phyloP scores from a whole-genome alignment of 331 rosid species.

The Quercus tomentella region DNA sequence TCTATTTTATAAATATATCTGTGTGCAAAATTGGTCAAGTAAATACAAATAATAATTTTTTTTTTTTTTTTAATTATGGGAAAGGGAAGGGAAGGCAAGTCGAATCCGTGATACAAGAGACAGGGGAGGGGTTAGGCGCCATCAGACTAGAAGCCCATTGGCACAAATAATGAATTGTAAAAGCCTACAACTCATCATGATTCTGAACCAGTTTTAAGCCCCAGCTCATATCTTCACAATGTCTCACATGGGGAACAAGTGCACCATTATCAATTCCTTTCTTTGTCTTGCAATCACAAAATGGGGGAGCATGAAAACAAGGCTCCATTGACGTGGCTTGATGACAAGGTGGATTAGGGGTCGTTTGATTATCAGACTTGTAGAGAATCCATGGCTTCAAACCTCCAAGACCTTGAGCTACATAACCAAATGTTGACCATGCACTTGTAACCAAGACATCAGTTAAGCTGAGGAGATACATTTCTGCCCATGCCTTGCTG shows the following conservation, averaged over 20 bases:
- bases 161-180: background rate
- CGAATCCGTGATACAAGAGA: too few relatives aligned
- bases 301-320: slow-evolving; percentile 77
- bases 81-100: slow-evolving; percentile 1
- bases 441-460: slow-evolving; percentile 58
- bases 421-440: slow-evolving; percentile 74
- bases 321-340: slow-evolving; percentile 58
- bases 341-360: slow-evolving; percentile 50
- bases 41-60: background rate
- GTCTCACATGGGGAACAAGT: slow-evolving; percentile 47
- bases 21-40: background rate
- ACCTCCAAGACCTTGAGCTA: slow-evolving; percentile 74
- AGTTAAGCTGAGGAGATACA: slow-evolving; percentile 50
- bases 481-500: slow-evolving; percentile 66
- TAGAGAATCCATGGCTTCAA: slow-evolving; percentile 59
- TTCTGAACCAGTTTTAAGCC: slow-evolving; percentile 33
- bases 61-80: too few relatives aligned
- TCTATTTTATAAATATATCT: background rate
- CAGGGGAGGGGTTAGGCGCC: too few relatives aligned
- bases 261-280: slow-evolving; percentile 46
- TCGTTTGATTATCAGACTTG: slow-evolving; percentile 45
- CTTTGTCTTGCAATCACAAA: slow-evolving; percentile 57
- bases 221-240: slow-evolving; percentile 62
- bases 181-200: slow-evolving; percentile 19
- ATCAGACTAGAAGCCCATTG: background rate